A percentile compares a stretch with the other conserved stretches of the same genome.
Conservation (phyloP, 306 rosid genomes). For the Cajanus cajan region DNA sequence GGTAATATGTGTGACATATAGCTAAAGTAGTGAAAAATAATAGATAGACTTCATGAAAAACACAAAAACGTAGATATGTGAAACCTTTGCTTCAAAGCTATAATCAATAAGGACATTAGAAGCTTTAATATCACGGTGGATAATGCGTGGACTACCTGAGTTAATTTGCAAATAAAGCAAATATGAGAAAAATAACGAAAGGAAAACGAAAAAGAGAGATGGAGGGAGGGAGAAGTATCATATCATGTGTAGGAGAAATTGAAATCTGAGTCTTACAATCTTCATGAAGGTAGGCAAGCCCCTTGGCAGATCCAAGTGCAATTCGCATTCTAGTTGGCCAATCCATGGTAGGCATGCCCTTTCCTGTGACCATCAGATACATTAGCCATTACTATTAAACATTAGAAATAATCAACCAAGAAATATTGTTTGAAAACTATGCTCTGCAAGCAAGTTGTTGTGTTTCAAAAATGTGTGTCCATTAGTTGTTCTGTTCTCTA, state of each 20-base stretch:
- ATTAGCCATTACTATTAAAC: neutral
- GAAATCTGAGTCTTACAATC: slow-evolving; percentile 56
- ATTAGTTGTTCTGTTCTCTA: neutral
- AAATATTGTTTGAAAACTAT: neutral
- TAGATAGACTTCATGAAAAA: neutral
- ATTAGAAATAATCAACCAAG: neutral
- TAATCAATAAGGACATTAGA: slow-evolving; percentile 67
- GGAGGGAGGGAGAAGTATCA: neutral
- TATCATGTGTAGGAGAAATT: neutral
- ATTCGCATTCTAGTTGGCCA: slow-evolving; percentile 69
- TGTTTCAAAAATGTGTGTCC: neutral
- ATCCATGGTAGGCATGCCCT: slow-evolving; percentile 59
- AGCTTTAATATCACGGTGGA: slow-evolving; percentile 76
- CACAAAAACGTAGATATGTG: neutral
- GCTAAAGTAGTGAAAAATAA: neutral
- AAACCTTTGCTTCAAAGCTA: slow-evolving; percentile 81
- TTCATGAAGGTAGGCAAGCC: slow-evolving; percentile 84
- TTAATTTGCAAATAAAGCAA: neutral
- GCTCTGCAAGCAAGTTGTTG: neutral
- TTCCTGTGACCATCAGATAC: slow-evolving; percentile 42
- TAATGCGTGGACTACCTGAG: slow-evolving; percentile 68
- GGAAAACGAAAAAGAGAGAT: neutral
- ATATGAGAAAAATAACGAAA: neutral
- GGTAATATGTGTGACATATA: neutral
- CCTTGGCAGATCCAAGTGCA: slow-evolving; percentile 77